Evolutionary conservation across 2,329 filamentous ascomycete species (phyloP).

Genomic region (Parascedosporium putredinis): DNA sequence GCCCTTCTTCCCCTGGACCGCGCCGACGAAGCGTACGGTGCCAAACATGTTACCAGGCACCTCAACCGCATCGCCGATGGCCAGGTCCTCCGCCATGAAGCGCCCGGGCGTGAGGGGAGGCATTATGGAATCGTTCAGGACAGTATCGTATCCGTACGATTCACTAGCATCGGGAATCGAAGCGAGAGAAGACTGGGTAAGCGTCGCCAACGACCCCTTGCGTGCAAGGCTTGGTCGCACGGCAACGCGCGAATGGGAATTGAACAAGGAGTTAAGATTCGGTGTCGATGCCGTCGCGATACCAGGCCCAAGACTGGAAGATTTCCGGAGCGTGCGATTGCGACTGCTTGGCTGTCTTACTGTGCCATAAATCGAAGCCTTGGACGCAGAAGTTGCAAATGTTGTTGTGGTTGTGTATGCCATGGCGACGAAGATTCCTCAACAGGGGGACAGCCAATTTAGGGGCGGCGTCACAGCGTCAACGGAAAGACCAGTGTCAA

Average conservation of each 20-base stretch:
- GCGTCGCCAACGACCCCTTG: conserved; percentile 61
- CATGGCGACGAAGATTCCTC: conserved; percentile 8
- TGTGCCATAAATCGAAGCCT: conserved; percentile 20
- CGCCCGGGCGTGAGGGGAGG: conserved; percentile 42
- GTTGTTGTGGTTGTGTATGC: conserved; percentile 8
- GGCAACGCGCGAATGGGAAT: conserved; percentile 34
- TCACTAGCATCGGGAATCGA: conserved; percentile 57
- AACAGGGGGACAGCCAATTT: conserved; percentile 3
- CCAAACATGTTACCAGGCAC: conserved; percentile 91
- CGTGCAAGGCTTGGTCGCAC: conserved; percentile 41
- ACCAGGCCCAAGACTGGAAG: conserved; percentile 22
- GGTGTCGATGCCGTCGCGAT: conserved; percentile 45
- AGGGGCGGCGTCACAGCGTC: not conserved
- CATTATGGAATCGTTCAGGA: conserved; percentile 25
- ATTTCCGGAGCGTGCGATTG: conserved; percentile 32
- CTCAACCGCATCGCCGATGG: conserved; percentile 75
- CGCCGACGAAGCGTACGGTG: conserved; percentile 77
- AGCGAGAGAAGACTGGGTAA: conserved; percentile 53
- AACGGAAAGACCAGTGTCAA: not conserved
- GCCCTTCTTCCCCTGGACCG: conserved; percentile 80
- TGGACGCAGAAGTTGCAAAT: conserved; percentile 34
- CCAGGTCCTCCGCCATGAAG: conserved; percentile 41
- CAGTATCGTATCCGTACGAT: conserved; percentile 49
- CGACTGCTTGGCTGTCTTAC: conserved; percentile 30
- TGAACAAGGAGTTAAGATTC: conserved; percentile 44